Percentiles rank a stretch among this genome's conserved stretches.
These are phyloP conservation scores for Knufia petricola DNA, from an alignment of 2,329 filamentous ascomycete genomes.

Conservation along the genomic window DNA sequence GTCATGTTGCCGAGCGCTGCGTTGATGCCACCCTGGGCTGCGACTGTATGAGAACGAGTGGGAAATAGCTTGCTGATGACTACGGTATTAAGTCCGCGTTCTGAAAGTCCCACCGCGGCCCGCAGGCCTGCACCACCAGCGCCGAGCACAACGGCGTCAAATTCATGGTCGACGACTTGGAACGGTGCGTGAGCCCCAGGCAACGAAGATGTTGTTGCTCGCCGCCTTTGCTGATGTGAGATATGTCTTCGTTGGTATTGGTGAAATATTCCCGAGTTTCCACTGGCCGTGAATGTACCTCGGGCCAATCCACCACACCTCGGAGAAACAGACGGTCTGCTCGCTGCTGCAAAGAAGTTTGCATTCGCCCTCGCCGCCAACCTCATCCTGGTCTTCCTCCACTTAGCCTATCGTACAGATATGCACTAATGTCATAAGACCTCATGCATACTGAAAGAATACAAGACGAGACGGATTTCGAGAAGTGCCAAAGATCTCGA, in stretches of 20 bases:
- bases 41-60: constrained; percentile 54
- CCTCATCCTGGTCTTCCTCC: neutral
- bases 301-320: neutral
- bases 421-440: neutral
- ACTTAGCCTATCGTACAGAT: neutral
- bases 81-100: constrained; percentile 53
- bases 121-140: constrained; percentile 54
- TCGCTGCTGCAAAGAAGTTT: neutral
- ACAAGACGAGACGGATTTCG: neutral
- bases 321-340: neutral
- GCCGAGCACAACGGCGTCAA: constrained; percentile 61
- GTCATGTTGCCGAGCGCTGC: constrained; percentile 64
- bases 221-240: constrained; percentile 9
- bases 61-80: constrained; percentile 56
- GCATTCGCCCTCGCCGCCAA: neutral
- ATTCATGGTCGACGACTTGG: constrained; percentile 18
- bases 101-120: constrained; percentile 53
- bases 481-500: constrained; percentile 4
- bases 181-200: constrained; percentile 10
- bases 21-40: constrained; percentile 56
- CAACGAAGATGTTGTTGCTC: constrained; percentile 16
- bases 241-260: neutral
- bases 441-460: neutral
- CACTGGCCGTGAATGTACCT: neutral
- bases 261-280: constrained; percentile 1